Evolutionary conservation across 805 yeast genomes (phyloP).

Genomic region (Limtongia smithiae): DNA sequence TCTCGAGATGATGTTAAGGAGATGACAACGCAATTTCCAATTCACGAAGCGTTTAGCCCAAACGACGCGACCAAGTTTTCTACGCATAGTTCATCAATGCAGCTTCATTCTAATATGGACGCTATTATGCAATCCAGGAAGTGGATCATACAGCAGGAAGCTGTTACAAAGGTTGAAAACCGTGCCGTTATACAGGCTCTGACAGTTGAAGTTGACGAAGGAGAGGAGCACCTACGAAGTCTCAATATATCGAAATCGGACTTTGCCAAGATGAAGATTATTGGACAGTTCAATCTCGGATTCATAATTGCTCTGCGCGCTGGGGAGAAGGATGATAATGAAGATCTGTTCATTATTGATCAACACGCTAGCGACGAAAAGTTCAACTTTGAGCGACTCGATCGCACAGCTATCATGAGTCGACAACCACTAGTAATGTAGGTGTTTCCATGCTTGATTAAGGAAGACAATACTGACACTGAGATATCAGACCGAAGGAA

Average conservation of each 20-base stretch:
- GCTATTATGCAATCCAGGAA: too few species aligned
- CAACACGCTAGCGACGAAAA: constrained; percentile 99
- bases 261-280: constrained; percentile 67
- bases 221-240: constrained; percentile 58
- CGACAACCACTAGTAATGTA: constrained; percentile 63
- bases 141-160: too few species aligned
- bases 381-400: constrained; percentile 75
- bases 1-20: too few species aligned
- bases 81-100: too few species aligned
- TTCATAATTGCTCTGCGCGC: constrained; percentile 69
- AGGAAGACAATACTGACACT: not conserved
- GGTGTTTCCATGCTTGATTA: constrained; percentile 2
- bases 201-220: constrained; percentile 39
- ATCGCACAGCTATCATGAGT: constrained; percentile 53
- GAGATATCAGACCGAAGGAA: constrained; percentile 39
- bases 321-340: constrained; percentile 31
- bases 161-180: too few species aligned
- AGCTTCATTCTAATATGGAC: too few species aligned
- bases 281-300: constrained; percentile 96
- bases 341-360: constrained; percentile 79
- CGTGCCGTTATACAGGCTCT: too few species aligned
- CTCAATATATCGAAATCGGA: constrained; percentile 67
- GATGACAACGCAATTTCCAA: too few species aligned
- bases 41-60: too few species aligned
- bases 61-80: too few species aligned